Percentiles rank a stretch among this genome's conserved stretches.
Conservation (phyloP, 768 basidiomycete species). For the Leccinum sublutescens region DNA sequence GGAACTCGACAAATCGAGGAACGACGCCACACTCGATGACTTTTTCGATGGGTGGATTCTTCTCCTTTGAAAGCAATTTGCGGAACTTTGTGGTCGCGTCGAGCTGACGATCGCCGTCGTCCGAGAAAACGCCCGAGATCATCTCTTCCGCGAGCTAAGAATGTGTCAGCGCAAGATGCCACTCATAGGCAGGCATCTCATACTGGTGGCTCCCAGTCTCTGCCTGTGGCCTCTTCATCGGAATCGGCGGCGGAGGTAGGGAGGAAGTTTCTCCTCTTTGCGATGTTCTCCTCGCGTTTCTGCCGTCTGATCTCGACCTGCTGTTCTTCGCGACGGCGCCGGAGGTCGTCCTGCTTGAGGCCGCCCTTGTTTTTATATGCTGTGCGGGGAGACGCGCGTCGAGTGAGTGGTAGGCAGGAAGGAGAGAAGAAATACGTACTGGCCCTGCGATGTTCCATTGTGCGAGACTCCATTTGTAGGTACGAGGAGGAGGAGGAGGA, state of each 20-base stretch:
- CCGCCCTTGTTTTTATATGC: conserved; percentile 91
- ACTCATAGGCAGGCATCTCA: conserved; percentile 12
- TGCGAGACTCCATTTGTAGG: conserved; percentile 55
- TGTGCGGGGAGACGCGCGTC: conserved; percentile 44
- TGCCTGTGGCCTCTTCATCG: conserved; percentile 80
- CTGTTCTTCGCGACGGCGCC: conserved; percentile 95
- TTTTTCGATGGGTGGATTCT: conserved; percentile 98
- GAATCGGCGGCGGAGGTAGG: conserved; percentile 75
- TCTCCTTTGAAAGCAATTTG: conserved; percentile 98
- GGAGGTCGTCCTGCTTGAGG: conserved; percentile 88
- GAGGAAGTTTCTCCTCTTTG: conserved; percentile 94
- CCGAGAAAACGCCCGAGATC: conserved; percentile 90
- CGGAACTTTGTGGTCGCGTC: conserved; percentile 99
- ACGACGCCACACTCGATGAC: conserved; percentile 98
- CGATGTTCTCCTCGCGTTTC: conserved; percentile 98
- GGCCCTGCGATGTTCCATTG: conserved; percentile 71
- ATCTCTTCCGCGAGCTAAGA: conserved; percentile 82
- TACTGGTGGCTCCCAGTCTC: conserved; percentile 78
- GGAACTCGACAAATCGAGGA: conserved; percentile 94
- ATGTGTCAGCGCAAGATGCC: conserved; percentile 8
- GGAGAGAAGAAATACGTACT: conserved; percentile 42
- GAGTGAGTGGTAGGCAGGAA: conserved; percentile 14
- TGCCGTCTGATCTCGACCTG: conserved; percentile 98
- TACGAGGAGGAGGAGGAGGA: background rate
- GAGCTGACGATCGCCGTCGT: conserved; percentile 87